Conservation (phyloP, 345 rosid species). For the Erysimum cheiranthoides region DNA sequence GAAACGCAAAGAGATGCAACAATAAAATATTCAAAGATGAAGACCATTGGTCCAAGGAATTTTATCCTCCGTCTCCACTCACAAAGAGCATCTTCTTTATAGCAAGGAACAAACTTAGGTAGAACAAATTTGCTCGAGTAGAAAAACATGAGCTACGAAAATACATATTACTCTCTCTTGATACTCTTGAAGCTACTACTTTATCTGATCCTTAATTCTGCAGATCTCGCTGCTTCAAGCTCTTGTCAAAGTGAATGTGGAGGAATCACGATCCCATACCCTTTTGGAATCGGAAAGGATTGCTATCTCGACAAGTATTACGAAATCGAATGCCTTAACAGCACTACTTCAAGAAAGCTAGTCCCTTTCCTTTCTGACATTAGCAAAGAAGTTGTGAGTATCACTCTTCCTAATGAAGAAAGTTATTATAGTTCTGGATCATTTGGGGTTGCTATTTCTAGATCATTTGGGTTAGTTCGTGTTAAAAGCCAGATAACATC, state of each 20-base stretch:
- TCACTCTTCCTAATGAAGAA: conserved; percentile 7
- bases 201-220: conserved; percentile 14
- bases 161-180: not conserved
- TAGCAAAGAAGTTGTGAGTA: conserved; percentile 24
- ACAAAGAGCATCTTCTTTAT: not conserved
- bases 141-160: conserved; percentile 26
- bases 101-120: not conserved
- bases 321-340: conserved; percentile 33
- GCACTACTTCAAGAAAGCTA: not conserved
- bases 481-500: not conserved
- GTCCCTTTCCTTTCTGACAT: conserved; percentile 12
- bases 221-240: conserved; percentile 15
- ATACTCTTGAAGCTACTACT: not conserved
- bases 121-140: not conserved
- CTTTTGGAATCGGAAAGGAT: conserved; percentile 47
- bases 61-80: conserved; percentile 4
- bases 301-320: conserved; percentile 37
- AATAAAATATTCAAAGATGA: conserved; percentile 6
- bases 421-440: fast-evolving
- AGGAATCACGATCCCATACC: conserved; percentile 45
- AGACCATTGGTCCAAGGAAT: conserved; percentile 9
- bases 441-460: not conserved
- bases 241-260: conserved; percentile 45
- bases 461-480: not conserved
- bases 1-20: not conserved